A percentile compares a stretch with the other conserved stretches of the same genome.
phyloP scores from a whole-genome alignment of 2,329 filamentous ascomycete species.

The Penicillium palitans region DNA sequence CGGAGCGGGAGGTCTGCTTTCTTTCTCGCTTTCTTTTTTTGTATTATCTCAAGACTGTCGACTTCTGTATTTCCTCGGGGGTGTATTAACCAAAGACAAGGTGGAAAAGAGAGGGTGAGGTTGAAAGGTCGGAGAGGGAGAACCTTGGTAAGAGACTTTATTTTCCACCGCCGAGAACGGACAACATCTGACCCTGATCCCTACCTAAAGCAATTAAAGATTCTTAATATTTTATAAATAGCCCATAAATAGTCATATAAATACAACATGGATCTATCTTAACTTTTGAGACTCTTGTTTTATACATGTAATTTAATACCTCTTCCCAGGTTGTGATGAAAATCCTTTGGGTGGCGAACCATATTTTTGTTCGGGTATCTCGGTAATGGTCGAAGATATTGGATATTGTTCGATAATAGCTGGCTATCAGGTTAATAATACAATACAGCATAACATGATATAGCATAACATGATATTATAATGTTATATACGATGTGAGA shows the following conservation, averaged over 20 bases:
- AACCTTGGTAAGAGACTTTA: neutral
- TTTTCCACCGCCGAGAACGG: neutral
- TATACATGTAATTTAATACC: neutral
- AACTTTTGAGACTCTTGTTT: neutral
- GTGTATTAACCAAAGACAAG: neutral
- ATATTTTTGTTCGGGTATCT: neutral
- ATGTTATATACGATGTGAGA: neutral
- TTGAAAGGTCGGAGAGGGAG: neutral
- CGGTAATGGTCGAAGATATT: neutral
- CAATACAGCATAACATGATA: neutral
- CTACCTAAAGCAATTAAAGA: neutral
- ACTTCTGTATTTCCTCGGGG: neutral
- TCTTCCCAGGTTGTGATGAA: neutral
- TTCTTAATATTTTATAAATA: neutral
- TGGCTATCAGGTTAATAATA: neutral
- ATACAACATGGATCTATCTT: neutral
- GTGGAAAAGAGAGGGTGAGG: neutral
- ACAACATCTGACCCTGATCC: neutral
- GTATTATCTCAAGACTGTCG: neutral
- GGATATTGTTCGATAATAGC: no score
- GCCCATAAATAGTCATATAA: neutral
- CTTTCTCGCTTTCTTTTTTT: neutral
- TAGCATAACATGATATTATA: neutral
- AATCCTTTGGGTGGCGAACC: conserved; percentile 1
- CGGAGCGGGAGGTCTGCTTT: neutral